Evolutionary conservation across 305 asterid species (phyloP).

Genomic region (Ajuga reptans): DNA sequence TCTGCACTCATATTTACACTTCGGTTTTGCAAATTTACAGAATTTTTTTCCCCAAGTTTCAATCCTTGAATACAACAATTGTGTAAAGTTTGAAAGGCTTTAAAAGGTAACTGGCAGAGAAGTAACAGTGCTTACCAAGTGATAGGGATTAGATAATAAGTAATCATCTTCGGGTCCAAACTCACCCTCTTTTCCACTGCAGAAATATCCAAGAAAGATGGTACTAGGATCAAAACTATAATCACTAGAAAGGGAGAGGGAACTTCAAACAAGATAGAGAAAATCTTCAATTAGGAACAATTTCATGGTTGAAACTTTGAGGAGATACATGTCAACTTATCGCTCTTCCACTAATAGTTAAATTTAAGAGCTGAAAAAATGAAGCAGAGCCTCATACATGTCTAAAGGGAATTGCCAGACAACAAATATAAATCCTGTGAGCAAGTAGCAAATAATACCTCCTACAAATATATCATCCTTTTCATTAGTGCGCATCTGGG

Average conservation of each 20-base stretch:
- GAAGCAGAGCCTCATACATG: neutral
- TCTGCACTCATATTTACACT: too few relatives aligned
- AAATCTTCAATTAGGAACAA: neutral
- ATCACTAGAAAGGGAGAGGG: neutral
- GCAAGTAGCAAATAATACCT: neutral
- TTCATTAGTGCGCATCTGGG: neutral
- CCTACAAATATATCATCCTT: neutral
- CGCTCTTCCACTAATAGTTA: too few relatives aligned
- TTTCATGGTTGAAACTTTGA: neutral
- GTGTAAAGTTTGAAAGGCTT: neutral
- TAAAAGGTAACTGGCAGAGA: conserved; percentile 4
- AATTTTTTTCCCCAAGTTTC: too few relatives aligned
- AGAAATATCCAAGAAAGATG: conserved; percentile 24
- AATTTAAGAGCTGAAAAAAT: neutral
- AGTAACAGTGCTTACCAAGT: conserved; percentile 60
- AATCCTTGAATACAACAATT: neutral
- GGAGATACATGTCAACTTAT: neutral
- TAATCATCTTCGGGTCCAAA: conserved; percentile 83
- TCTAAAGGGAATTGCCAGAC: neutral
- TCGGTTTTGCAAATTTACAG: too few relatives aligned
- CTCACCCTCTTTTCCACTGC: conserved; percentile 87
- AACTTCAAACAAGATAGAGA: neutral
- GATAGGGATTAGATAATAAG: conserved; percentile 87
- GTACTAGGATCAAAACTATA: neutral
- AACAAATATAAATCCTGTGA: neutral